These are phyloP conservation scores for Dovyalis caffra DNA, from an alignment of 345 rosid genomes.

Conservation along the genomic window DNA sequence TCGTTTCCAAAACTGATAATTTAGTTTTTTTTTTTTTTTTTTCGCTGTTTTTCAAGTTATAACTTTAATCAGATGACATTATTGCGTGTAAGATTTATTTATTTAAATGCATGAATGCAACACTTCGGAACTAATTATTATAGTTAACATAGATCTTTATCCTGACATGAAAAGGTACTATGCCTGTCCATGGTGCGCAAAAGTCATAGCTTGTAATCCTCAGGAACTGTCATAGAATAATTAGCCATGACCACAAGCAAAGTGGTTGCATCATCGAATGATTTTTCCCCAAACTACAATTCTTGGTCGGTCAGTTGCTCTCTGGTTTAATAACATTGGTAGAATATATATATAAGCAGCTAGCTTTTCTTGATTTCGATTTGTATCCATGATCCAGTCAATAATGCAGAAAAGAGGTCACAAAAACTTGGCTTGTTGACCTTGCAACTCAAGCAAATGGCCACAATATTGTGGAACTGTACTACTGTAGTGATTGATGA, in stretches of 20 bases:
- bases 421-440: neutral
- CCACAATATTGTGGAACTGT: neutral
- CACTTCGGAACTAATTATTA: neutral
- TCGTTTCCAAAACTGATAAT: too few species aligned
- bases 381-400: neutral
- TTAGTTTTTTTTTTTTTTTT: too few species aligned
- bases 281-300: neutral
- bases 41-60: too few species aligned
- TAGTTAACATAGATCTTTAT: neutral
- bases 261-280: neutral
- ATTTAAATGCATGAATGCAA: neutral
- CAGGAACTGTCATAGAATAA: neutral
- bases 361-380: neutral
- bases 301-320: constrained; percentile 1
- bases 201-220: neutral
- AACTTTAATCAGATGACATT: too few species aligned
- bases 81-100: neutral
- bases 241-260: constrained; percentile 19
- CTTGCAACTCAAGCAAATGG: constrained; percentile 1
- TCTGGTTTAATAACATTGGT: neutral
- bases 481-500: neutral
- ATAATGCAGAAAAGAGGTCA: neutral
- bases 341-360: too few species aligned
- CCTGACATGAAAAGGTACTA: neutral
- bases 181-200: neutral